phyloP scores from a whole-genome alignment of 495 filamentous ascomycete species.

The Penicillium verhagenii region DNA sequence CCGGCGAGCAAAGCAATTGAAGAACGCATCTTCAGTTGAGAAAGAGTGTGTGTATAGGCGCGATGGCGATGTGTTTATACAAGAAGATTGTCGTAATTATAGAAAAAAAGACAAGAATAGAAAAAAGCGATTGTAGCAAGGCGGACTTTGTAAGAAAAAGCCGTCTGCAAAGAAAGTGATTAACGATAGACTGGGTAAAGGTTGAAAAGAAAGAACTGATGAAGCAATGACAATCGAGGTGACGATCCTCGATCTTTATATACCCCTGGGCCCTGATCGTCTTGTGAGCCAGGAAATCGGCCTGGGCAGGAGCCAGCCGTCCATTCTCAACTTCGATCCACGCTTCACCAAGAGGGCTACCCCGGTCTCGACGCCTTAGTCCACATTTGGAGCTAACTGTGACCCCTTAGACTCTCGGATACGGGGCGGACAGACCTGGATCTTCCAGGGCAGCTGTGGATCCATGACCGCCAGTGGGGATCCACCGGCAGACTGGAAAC shows the following conservation, averaged over 20 bases:
- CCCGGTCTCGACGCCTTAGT: constrained; percentile 22
- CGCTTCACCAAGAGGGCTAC: constrained; percentile 11
- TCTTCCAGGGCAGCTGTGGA: constrained; percentile 22
- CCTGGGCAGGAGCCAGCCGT: constrained; percentile 3
- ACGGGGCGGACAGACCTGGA: constrained; percentile 16
- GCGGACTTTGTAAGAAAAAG: constrained; percentile 16
- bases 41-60: constrained; percentile 21
- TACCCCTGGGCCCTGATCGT: constrained; percentile 45
- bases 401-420: constrained; percentile 21
- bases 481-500: constrained; percentile 5
- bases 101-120: constrained; percentile 20
- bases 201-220: constrained; percentile 20
- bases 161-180: constrained; percentile 24
- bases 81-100: constrained; percentile 14
- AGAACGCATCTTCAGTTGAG: constrained; percentile 35
- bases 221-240: constrained; percentile 17
- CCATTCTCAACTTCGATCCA: constrained; percentile 9
- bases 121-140: constrained; percentile 11
- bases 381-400: constrained; percentile 28
- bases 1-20: constrained; percentile 38
- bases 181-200: constrained; percentile 41
- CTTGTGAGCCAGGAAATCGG: background rate
- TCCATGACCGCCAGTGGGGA: constrained; percentile 14
- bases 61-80: constrained; percentile 4
- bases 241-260: constrained; percentile 40